Percentiles rank a stretch among this genome's conserved stretches.
These are phyloP conservation scores for Scheffersomyces insectosa DNA, from an alignment of 1,139 yeast species.

Conservation along the genomic window DNA sequence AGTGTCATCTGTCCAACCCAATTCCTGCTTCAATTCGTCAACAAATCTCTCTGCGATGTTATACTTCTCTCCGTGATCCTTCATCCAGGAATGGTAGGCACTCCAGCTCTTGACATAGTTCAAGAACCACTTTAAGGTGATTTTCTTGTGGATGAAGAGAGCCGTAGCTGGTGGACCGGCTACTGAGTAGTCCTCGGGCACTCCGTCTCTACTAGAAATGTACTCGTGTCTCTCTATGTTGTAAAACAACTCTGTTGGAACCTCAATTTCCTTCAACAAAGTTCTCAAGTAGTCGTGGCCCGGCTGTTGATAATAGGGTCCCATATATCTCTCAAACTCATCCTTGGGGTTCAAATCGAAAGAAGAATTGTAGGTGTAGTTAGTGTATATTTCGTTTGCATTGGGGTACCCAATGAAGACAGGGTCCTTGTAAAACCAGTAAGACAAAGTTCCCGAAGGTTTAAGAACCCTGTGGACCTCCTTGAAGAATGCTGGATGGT, in stretches of 20 bases:
- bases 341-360: slow-evolving; percentile 19
- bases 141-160: slow-evolving; percentile 39
- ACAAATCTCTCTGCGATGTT: slow-evolving; percentile 46
- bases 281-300: slow-evolving; percentile 57
- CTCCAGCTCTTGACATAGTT: slow-evolving; percentile 67
- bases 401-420: slow-evolving; percentile 41
- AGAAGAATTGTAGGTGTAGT: slow-evolving; percentile 38
- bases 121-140: slow-evolving; percentile 45
- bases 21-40: slow-evolving; percentile 38
- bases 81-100: slow-evolving; percentile 68
- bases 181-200: slow-evolving; percentile 26
- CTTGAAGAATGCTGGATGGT: slow-evolving; percentile 51
- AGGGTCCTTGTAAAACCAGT: slow-evolving; percentile 82
- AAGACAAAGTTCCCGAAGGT: slow-evolving; percentile 65
- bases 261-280: slow-evolving; percentile 41
- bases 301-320: slow-evolving; percentile 75
- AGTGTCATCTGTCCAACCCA: slow-evolving; percentile 48
- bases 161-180: slow-evolving; percentile 26
- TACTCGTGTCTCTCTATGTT: slow-evolving; percentile 43
- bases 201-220: slow-evolving; percentile 4
- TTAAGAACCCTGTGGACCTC: slow-evolving; percentile 52
- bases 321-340: slow-evolving; percentile 50
- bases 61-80: slow-evolving; percentile 24
- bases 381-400: slow-evolving; percentile 41
- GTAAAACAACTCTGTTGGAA: slow-evolving; percentile 40